Evolutionary conservation across 2,329 filamentous ascomycete genomes (phyloP), one percentile per base, ranked within the genome.

Genomic region (Cladosporium sp.): DNA sequence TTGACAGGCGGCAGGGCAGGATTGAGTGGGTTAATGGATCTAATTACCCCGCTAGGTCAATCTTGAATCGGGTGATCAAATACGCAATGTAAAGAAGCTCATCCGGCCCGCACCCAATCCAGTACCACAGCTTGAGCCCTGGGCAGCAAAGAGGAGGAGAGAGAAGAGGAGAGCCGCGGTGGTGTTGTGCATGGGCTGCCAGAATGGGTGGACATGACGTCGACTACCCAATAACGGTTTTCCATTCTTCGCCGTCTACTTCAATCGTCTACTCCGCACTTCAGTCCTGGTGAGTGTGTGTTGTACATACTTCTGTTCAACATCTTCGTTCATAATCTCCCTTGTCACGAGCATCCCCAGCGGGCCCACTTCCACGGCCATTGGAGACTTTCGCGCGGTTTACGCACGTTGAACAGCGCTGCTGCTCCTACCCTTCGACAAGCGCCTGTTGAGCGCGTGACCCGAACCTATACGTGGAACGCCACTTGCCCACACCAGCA

Each of bases 331-430:
- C n/a, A 46, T n/a, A 8, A 46, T 46, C 39, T 46, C n/a, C n/a
- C 1, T 46, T 21, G 39, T 46, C n/a, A 46, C 39, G 7, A 46
- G 39, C 39, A 51, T 51, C 48, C 26, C 13, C 18, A 8, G 54
- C 54, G 32, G 54, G n/a, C n/a, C n/a, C 54, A 32, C 21, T 34
- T 25, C 54, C 32, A 57, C 54, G 54, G 54, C 54, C 54, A 39
- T 57, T 57, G 54, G 54, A 56, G 53, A 57, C 54, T 57, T 43
- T 57, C 39, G 54, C 54, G 54, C 54, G 51, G 30, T 54, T 54
- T 32, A 30, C 26, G 26, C 51, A 32, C 26, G 30, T 28, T n/a
- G 51, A 28, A 54, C 51, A 10, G 18, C 13, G 25, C 48, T 51
- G 26, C 26, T 32, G 21, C 28, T 30, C 14, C 28, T 54, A n/a